These are phyloP conservation scores for Cryphonectria japonica DNA, from an alignment of 2,329 filamentous ascomycete species.

Conservation along the genomic window DNA sequence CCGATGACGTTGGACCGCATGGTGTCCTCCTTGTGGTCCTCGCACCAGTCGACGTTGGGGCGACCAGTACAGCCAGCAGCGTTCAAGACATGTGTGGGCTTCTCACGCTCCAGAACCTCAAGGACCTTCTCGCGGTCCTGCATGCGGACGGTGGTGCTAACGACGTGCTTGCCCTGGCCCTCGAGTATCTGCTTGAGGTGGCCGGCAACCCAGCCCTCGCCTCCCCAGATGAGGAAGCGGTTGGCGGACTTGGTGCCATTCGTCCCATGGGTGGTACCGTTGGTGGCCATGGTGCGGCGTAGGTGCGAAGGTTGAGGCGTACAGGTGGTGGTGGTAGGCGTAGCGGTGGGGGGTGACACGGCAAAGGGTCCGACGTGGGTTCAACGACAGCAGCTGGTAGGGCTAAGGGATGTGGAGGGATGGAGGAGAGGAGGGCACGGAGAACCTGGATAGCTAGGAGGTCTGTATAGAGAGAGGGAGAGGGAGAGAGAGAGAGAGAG, in stretches of 20 bases:
- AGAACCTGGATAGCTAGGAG: not conserved
- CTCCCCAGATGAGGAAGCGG: conserved; percentile 68
- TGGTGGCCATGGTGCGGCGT: conserved; percentile 28
- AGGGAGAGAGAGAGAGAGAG: not conserved
- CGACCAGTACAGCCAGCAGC: conserved; percentile 68
- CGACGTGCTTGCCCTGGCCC: conserved; percentile 62
- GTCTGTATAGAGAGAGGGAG: not conserved
- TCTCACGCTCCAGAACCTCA: conserved; percentile 58
- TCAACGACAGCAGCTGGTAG: not conserved
- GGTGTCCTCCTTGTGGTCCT: conserved; percentile 70
- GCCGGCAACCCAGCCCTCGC: conserved; percentile 64
- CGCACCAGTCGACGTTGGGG: conserved; percentile 73
- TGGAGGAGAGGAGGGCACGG: not conserved
- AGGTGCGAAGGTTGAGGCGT: not conserved
- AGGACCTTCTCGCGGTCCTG: conserved; percentile 63
- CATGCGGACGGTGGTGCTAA: conserved; percentile 66
- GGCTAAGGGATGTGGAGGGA: not conserved
- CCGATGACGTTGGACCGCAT: conserved; percentile 70
- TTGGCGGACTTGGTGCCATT: conserved; percentile 32
- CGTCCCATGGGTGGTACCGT: conserved; percentile 37
- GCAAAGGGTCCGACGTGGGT: not conserved
- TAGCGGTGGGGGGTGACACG: not conserved
- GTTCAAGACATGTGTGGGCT: conserved; percentile 70
- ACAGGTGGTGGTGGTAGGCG: not conserved
- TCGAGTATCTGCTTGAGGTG: conserved; percentile 63